Base-by-base conservation (phyloP, 2,329 filamentous ascomycete species). In the Fusarium sp. region DNA sequence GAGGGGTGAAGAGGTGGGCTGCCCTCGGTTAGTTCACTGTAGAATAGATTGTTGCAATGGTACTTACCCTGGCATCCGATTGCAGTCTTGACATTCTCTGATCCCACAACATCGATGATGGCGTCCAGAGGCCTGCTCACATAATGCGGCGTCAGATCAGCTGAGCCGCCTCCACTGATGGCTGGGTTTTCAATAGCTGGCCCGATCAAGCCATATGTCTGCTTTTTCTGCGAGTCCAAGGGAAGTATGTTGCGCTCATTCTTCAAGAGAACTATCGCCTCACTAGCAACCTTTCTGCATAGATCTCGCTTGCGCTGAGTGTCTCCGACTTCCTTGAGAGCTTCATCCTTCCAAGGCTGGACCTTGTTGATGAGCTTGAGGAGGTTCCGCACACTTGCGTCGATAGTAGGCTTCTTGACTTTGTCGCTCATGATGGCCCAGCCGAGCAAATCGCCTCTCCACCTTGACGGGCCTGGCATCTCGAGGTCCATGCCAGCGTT, bases 211-310 rank as follows among this genome's bases (percentile, higher is more conserved):
- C 72, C 74, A 9, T 76, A 84, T 8, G 88, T 81, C 6, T 85
- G 69, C 27, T 45, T 70, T 33, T 66, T 71, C 0, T 59, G 50
- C 6, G 72, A 43, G 12, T 77, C 25, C 6, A 71, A 27, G 0
- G 69, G 69, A 2, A 71, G 52, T 3, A 45, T 12, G 0, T 35
- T 38, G 12, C 40, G 27, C 9, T 69, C 58, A 20, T 78, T 75
- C 64, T 78, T 77, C 7, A 76, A 65, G 2, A 72, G 67, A 8
- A 68, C 70, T n/a, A 92, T 88, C 1, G 88, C 90, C 65, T 91
- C 88, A 0, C 87, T 85, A 4, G 90, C 65, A 17, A 63, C 63
- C 25, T 66, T 60, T 38, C 67, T 58, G 27, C 62, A 64, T 1
- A 74, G 27, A 14, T 78, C 76, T 11, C 79, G 80, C 30, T 68